Evolutionary conservation across 2,329 filamentous ascomycete species (phyloP), one percentile per base, ranked within the genome.

Genomic region (Trichophaea hybrida): DNA sequence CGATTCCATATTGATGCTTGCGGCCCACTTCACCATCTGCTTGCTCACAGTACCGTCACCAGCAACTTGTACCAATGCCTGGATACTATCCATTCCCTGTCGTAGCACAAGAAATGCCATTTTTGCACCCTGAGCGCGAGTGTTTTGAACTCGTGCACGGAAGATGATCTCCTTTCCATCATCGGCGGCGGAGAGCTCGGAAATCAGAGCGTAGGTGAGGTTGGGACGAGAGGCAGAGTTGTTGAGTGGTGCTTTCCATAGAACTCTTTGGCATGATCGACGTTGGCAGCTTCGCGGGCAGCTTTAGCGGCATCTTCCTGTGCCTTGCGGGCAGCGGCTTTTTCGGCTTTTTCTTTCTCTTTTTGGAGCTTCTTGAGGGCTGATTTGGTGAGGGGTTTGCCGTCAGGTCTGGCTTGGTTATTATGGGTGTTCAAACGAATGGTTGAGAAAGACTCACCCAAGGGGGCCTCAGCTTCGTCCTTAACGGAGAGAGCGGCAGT

Each of bases 21-120:
- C 81, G 54, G 85, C 82, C 81, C 86, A 97, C 75, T 97, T 97
- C 71, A 96, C 87, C 91, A 97, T 97, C 73, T 87, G 88, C 71
- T 83, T 84, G 63, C 81, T 86, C 40, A 89, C 80, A 54, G 75
- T 79, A 38, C 78, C 82, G 69, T 88, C 81, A 70, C 77, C 74
- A 69, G 80, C 80, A 53, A 81, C 84, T 15, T 79, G 78, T 13
- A 88, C 76, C 40, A 96, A 84, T 55, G 85, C 88, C 75, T 96
- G 90, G 43, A 96, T 84, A 32, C 83, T 85, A 77, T 85, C 84
- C 69, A 83, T 79, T 72, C 86, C 82, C 72, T 88, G 80, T 64
- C 88, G 80, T 68, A 97, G 78, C 75, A 93, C 88, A 68, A 96
- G 74, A 75, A 96, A 96, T 46, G 83, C 85, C 76, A 96, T 85